Evolutionary conservation across 306 rosid species (phyloP).

Genomic region (Cicer arietinum): DNA sequence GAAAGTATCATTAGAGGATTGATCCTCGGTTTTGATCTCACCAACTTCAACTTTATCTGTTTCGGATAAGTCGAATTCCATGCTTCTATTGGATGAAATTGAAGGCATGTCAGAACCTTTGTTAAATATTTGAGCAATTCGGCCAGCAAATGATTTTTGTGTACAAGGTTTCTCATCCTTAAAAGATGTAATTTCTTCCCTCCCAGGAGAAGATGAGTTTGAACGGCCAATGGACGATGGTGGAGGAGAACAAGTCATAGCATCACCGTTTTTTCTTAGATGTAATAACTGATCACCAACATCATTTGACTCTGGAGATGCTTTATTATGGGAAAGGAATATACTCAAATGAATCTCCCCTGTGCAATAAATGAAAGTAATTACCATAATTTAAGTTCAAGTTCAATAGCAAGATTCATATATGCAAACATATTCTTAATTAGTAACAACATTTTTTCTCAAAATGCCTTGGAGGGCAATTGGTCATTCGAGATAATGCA

Average conservation of each 20-base stretch:
- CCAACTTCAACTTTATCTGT: constrained; percentile 46
- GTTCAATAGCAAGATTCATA: constrained; percentile 30
- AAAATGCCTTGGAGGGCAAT: constrained; percentile 28
- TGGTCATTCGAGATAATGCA: constrained; percentile 40
- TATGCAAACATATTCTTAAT: neutral
- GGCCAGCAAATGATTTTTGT: constrained; percentile 76
- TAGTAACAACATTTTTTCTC: constrained; percentile 1
- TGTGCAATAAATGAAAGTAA: constrained; percentile 40
- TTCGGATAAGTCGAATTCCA: constrained; percentile 67
- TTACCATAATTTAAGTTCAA: constrained; percentile 37
- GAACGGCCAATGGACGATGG: constrained; percentile 40
- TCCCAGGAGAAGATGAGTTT: constrained; percentile 62
- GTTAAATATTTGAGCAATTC: constrained; percentile 75
- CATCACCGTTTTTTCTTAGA: constrained; percentile 41
- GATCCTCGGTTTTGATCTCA: constrained; percentile 66
- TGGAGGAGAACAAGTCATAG: constrained; percentile 32
- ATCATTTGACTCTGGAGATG: constrained; percentile 48
- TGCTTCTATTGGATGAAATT: constrained; percentile 42
- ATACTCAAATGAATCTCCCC: constrained; percentile 81
- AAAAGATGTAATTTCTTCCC: constrained; percentile 55
- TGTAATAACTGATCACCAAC: constrained; percentile 32
- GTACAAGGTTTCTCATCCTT: constrained; percentile 63
- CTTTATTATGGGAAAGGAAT: constrained; percentile 50
- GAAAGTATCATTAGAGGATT: constrained; percentile 54
- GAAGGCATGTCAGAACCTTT: constrained; percentile 61